These are phyloP conservation scores for Candida ortonii DNA, from an alignment of 805 yeast genomes.

Conservation along the genomic window DNA sequence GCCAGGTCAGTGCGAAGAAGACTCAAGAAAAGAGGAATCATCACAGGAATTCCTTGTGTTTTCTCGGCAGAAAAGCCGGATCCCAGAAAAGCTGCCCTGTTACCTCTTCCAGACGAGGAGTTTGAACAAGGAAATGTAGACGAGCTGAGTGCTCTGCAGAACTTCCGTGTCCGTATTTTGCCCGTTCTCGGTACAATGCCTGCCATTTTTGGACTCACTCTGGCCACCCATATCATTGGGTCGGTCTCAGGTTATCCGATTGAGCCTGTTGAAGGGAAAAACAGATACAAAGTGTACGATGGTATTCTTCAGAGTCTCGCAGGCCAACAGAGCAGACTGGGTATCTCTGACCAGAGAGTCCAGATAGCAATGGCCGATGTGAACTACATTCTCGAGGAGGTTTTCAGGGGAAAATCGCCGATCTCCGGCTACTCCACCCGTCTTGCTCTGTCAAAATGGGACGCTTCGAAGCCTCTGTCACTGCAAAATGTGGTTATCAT, in stretches of 20 bases:
- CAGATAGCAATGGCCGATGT: constrained; percentile 72
- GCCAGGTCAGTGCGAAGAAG: constrained; percentile 84
- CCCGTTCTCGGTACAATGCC: constrained; percentile 98
- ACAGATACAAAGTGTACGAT: constrained; percentile 81
- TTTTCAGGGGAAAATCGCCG: constrained; percentile 89
- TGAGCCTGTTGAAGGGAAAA: constrained; percentile 89
- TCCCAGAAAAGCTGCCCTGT: constrained; percentile 82
- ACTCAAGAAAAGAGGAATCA: constrained; percentile 75
- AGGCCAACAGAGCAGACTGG: constrained; percentile 81
- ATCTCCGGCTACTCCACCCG: constrained; percentile 79
- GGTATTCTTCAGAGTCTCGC: constrained; percentile 78
- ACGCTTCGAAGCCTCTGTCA: constrained; percentile 58
- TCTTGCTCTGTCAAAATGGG: constrained; percentile 83
- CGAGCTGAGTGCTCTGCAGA: constrained; percentile 80
- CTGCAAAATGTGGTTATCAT: constrained; percentile 80
- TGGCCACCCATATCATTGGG: constrained; percentile 81
- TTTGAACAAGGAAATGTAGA: constrained; percentile 78
- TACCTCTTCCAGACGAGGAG: constrained; percentile 84
- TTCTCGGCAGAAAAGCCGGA: constrained; percentile 97
- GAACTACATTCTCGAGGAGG: constrained; percentile 83
- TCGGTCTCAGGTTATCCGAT: constrained; percentile 82
- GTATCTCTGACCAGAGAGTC: constrained; percentile 68
- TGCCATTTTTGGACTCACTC: constrained; percentile 88
- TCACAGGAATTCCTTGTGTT: constrained; percentile 75
- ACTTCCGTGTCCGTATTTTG: constrained; percentile 88